These are phyloP conservation scores for Strombidium stylifer DNA, from an alignment of 73 alveolate species.

Conservation along the genomic window DNA sequence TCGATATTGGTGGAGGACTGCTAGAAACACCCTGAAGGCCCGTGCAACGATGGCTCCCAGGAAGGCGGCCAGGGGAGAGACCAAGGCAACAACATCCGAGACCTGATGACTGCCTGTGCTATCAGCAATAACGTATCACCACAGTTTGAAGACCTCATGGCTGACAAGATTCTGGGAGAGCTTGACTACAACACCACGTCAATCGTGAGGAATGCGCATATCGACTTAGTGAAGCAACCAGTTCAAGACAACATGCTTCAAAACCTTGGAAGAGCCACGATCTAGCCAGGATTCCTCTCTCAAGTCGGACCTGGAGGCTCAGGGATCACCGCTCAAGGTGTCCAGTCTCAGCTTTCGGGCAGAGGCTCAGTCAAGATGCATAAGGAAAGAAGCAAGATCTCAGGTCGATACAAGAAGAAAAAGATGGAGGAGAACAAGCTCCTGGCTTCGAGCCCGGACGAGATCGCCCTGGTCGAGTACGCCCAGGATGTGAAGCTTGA, in stretches of 20 bases:
- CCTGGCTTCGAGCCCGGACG: constrained; percentile 87
- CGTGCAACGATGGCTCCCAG: constrained; percentile 10
- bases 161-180: too few relatives aligned
- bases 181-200: too few relatives aligned
- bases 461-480: constrained; percentile 80
- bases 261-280: too few relatives aligned
- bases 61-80: constrained; percentile 63
- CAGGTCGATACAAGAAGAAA: not conserved
- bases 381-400: too few relatives aligned
- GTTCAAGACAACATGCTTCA: too few relatives aligned
- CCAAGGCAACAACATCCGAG: constrained; percentile 60
- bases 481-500: constrained; percentile 57
- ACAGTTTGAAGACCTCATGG: too few relatives aligned
- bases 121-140: constrained; percentile 84
- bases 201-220: too few relatives aligned
- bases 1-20: constrained; percentile 55
- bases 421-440: constrained; percentile 38
- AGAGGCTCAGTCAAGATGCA: too few relatives aligned
- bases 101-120: constrained; percentile 64
- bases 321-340: too few relatives aligned
- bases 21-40: constrained; percentile 45
- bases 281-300: constrained; percentile 1
- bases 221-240: too few relatives aligned
- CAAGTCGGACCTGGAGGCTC: not conserved
- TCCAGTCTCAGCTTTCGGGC: too few relatives aligned